phyloP scores from a whole-genome alignment of 306 rosid species.

The Biancaea sappan region DNA sequence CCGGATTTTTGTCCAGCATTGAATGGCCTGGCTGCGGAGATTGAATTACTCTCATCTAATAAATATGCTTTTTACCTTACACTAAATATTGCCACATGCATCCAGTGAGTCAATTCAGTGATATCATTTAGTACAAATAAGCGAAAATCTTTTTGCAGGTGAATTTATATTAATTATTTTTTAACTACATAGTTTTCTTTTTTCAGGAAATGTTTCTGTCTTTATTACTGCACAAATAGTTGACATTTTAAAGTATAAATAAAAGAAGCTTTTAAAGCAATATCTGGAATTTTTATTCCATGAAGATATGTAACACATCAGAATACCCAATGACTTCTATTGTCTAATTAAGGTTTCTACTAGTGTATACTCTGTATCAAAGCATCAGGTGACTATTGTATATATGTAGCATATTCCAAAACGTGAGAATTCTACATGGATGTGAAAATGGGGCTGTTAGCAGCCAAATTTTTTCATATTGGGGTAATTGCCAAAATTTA shows the following conservation, averaged over 20 bases:
- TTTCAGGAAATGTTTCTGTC: not conserved
- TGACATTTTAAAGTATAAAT: not conserved
- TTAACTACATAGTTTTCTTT: not conserved
- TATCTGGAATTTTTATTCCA: conserved; percentile 7
- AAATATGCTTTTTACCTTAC: not conserved
- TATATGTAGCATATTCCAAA: not conserved
- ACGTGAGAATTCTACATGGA: not conserved
- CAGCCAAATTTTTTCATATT: not conserved
- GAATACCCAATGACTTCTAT: not conserved
- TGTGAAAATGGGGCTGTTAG: not conserved
- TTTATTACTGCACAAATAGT: not conserved
- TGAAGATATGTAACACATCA: not conserved
- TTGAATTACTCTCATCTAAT: not conserved
- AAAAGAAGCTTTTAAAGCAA: not conserved
- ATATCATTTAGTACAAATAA: conserved; percentile 1
- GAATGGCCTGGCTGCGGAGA: not conserved
- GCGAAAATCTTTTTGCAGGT: not conserved
- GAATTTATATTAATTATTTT: not conserved
- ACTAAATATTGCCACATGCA: not conserved
- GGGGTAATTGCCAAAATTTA: not conserved
- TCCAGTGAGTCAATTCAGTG: not conserved
- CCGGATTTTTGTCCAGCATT: not conserved
- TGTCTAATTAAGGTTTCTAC: not conserved
- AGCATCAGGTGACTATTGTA: not conserved
- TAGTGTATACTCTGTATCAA: not conserved